Base-by-base conservation (phyloP, 768 basidiomycete genomes). In the Xerocomellus intermedius region DNA sequence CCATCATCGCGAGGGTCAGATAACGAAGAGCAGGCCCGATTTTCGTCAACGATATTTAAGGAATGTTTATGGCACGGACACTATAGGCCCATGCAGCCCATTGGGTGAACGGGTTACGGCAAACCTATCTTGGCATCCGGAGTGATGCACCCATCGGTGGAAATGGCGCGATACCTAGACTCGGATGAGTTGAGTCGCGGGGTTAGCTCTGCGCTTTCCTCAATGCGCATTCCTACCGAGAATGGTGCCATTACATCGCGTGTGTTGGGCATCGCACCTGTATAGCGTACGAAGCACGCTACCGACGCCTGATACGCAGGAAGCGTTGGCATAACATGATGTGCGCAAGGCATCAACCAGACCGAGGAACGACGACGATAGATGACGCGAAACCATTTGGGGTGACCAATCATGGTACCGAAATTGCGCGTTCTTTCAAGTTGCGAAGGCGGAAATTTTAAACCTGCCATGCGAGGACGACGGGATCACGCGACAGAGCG, bases 351-450 rank as follows among this genome's bases (percentile, higher is more conserved):
- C 36, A 36, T 17, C 16, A 9, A 8, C 16, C 16, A 37, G 17
- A 37, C 36, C 16, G 17, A 37, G 36, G 36, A n/a, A 37, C 17
- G 9, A n/a, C 35, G 16, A 8, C 17, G 36, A 17, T 1, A 17
- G 17, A 17, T 37, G 16, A 37, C 16, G 47, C 26, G 17, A 52
- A 17, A 4, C 8, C 2, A 37, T 2, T 33, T 42, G 32, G 52
- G n/a, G 37, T 19, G 30, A 41, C n/a, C n/a, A n/a, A n/a, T n/a
- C 5, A 26, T 51, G 22, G 30, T n/a, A n/a, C 41, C 48, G n/a
- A 36, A 54, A 54, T 52, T 39, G 48, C 39, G 48, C 24, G 19
- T 35, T 50, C 9, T 39, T 24, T n/a, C n/a, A n/a, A n/a, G n/a
- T n/a, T 24, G 46, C 32, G 6, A 46, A 33, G 21, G 32, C 45